These are phyloP conservation scores for Saccharata proteae DNA, from an alignment of 2,329 filamentous ascomycete species.

Conservation along the genomic window DNA sequence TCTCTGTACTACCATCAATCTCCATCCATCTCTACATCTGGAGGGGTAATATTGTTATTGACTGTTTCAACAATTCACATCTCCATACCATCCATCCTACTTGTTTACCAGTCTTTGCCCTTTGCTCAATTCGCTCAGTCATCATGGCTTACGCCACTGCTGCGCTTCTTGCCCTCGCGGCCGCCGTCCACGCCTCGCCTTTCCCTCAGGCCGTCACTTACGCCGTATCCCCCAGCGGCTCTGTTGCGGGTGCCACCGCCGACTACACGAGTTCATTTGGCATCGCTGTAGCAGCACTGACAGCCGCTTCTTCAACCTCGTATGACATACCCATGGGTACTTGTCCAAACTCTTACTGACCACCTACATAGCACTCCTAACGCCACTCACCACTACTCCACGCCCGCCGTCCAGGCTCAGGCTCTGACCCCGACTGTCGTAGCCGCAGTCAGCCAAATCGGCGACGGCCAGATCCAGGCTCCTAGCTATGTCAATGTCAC, in stretches of 20 bases:
- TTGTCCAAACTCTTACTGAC: background rate
- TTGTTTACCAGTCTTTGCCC: background rate
- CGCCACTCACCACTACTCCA: background rate
- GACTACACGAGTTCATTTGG: background rate
- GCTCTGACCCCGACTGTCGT: background rate
- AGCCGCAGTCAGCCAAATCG: slow-evolving; percentile 7
- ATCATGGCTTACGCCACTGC: slow-evolving; percentile 1
- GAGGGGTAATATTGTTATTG: background rate
- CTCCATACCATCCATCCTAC: no score
- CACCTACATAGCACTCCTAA: background rate
- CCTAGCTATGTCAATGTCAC: slow-evolving; percentile 2
- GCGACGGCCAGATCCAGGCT: slow-evolving; percentile 10
- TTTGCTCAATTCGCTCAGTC: background rate
- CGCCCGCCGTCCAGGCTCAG: background rate
- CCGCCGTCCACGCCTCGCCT: slow-evolving; percentile 2
- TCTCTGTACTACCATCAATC: background rate
- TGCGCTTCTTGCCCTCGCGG: slow-evolving; percentile 1
- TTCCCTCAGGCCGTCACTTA: slow-evolving; percentile 3
- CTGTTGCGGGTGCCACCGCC: background rate
- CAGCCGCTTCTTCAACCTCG: background rate
- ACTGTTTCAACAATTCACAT: no score
- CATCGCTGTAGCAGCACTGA: slow-evolving; percentile 1
- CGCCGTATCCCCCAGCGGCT: slow-evolving; percentile 1
- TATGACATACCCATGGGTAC: slow-evolving; percentile 1
- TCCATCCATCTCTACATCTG: background rate